Base-by-base conservation (phyloP, 352 stramenopile genomes). In the Globisporangium canariense region DNA sequence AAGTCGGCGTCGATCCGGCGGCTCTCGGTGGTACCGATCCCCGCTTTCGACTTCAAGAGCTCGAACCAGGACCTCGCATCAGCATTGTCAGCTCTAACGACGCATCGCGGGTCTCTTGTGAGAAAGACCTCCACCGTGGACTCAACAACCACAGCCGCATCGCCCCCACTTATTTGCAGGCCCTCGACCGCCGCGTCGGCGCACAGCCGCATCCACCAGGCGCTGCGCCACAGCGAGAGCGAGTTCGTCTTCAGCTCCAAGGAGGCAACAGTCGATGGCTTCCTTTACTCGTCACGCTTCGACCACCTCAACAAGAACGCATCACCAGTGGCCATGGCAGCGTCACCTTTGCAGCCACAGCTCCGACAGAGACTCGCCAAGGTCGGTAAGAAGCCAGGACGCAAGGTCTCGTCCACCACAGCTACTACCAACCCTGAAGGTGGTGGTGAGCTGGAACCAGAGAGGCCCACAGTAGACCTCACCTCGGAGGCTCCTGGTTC, bases 131-230 rank as follows among this genome's bases (percentile, higher is more conserved):
- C 32, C 11, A 10, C 4, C 13, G 2, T 43, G 18, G 4, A 20
- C 20, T n/a, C 52, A 28, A 32, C 5, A 25, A 18, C n/a, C 22
- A 9, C 16, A 43, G 16, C 30, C 7, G 25, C 32, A 22, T 9
- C 50, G 1, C 28, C 16, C 13, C 4, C n/a, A 2, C 32, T 45
- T 2, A n/a, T 55, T 9, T 59, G 58, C 3, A 71, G 79, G 5
- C 78, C 81, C 14, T 71, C 78, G 20, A 88, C 81, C 9, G 81
- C 81, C 11, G 68, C 71, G 1, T 64, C 64, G 5, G 76, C 74
- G 3, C 79, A 86, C 58, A 91, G 79, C 58, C 78, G 81, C 13
- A 74, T 89, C 18, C 81, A 88, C 40, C 69, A 91, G 62, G 77
- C 78, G 11, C 64, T 91, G 41, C 73, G 72, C 1, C 74, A 71